Evolutionary conservation across 139 green algal genomes (phyloP), one percentile per base, ranked within the genome.

Genomic region (Chlorella sp.): DNA sequence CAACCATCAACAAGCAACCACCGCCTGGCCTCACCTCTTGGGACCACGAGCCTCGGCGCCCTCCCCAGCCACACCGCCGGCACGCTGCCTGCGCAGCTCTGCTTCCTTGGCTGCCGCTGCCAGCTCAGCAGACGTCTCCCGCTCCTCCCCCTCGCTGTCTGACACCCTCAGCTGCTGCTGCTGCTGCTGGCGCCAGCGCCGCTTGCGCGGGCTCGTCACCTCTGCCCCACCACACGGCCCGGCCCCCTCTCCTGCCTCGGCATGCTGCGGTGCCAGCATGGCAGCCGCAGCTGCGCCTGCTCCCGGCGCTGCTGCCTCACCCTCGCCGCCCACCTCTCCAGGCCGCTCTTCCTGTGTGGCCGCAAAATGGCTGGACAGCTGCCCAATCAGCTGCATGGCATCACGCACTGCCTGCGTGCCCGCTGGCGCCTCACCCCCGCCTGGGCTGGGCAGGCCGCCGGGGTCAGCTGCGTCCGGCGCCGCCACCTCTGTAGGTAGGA

Each of bases 181-280:
- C 53, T 71, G 81, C 81, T 73, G 84, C 84, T 66, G 84, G 28
- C 69, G 85, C 85, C 85, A 89, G 40, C 71, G 69, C 32, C 85
- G 85, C 42, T 83, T 83, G 78, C 11, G 24, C 0, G 78, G 78
- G 39, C 78, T 83, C 39, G 40, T 36, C 39, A 34, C 78, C 78
- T 34, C 78, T 24, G 22, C 39, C 39, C 40, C 78, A 22, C 26
- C 78, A 26, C 14, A 79, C 24, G 40, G 28, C 78, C 78, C 78
- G 22, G 24, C 78, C 24, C 37, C 39, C 39, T 64, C 40, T n/a
- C 71, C 32, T 32, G 64, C 69, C 85, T n/a, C 81, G 15, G 34
- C 73, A 7, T 30, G 39, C 42, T 71, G 42, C 42, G 48, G 48
- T 57, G 48, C 48, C 48, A 9, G 48, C 48, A 57, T 9, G 48